phyloP scores from a whole-genome alignment of 306 rosid genomes.

The Comarum palustre region DNA sequence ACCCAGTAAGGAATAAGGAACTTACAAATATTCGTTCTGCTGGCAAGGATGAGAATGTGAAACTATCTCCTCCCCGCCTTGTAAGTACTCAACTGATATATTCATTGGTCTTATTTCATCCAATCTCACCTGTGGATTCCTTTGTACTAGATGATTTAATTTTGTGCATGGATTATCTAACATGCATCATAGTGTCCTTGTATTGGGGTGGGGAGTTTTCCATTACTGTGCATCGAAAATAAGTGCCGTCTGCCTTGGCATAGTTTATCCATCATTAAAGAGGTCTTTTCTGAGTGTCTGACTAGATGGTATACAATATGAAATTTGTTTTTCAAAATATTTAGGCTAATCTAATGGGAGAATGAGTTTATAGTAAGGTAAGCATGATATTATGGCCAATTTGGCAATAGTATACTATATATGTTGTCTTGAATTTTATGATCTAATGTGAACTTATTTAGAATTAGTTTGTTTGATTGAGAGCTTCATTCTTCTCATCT shows the following conservation, averaged over 20 bases:
- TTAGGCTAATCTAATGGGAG: neutral
- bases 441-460: neutral
- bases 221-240: neutral
- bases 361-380: neutral
- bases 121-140: neutral
- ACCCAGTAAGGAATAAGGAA: slow-evolving; percentile 74
- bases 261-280: neutral
- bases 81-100: slow-evolving; percentile 47
- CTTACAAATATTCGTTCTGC: slow-evolving; percentile 83
- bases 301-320: neutral
- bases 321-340: neutral
- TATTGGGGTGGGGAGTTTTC: neutral
- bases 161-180: neutral
- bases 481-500: neutral
- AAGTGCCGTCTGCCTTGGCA: neutral
- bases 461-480: neutral
- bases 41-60: slow-evolving; percentile 71
- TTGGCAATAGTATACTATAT: neutral
- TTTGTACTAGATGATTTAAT: neutral
- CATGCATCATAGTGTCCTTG: neutral
- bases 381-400: neutral
- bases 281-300: neutral
- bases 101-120: neutral
- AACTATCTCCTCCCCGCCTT: slow-evolving; percentile 90
- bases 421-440: neutral